Conservation (phyloP, 129 eudicot species). For the Centella asiatica region DNA sequence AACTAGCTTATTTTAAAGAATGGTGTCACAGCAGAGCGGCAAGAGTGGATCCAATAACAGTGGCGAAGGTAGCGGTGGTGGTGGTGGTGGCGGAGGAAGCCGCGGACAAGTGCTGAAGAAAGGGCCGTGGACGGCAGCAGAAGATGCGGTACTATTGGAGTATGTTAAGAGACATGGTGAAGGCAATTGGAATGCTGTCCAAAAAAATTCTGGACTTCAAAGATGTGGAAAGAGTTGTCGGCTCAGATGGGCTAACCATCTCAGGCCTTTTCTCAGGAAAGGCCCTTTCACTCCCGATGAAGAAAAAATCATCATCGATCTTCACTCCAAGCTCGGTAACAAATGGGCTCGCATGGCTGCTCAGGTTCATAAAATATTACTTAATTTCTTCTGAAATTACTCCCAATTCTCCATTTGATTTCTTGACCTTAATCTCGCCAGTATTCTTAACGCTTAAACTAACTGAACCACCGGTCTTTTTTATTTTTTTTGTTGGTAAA, state of each 20-base stretch:
- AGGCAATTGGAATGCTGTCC: conserved; percentile 95
- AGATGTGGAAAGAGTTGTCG: conserved; percentile 94
- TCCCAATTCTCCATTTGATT: too few species aligned
- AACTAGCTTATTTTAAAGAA: not conserved
- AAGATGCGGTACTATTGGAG: conserved; percentile 62
- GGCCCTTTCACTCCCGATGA: conserved; percentile 77
- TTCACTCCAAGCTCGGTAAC: conserved; percentile 81
- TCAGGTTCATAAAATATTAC: too few species aligned
- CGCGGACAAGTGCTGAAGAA: conserved; percentile 47
- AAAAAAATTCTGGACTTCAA: conserved; percentile 57
- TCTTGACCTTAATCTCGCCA: too few species aligned
- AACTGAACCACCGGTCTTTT: too few species aligned
- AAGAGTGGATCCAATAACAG: conserved; percentile 23
- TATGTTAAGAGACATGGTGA: conserved; percentile 83
- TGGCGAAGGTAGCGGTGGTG: not conserved
- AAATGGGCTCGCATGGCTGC: conserved; percentile 99
- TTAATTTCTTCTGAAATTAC: too few species aligned
- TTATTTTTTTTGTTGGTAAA: too few species aligned
- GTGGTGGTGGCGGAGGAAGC: conserved; percentile 1
- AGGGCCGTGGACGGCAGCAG: conserved; percentile 90
- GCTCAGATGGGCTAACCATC: conserved; percentile 91
- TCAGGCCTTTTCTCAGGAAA: conserved; percentile 76
- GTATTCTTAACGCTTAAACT: too few species aligned
- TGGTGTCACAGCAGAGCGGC: not conserved
- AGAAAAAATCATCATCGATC: conserved; percentile 62